Percentiles rank a stretch among this genome's conserved stretches.
Evolutionary conservation across 192 early-diverging fungal species (phyloP).

Genomic region (Phycomyces nitens): DNA sequence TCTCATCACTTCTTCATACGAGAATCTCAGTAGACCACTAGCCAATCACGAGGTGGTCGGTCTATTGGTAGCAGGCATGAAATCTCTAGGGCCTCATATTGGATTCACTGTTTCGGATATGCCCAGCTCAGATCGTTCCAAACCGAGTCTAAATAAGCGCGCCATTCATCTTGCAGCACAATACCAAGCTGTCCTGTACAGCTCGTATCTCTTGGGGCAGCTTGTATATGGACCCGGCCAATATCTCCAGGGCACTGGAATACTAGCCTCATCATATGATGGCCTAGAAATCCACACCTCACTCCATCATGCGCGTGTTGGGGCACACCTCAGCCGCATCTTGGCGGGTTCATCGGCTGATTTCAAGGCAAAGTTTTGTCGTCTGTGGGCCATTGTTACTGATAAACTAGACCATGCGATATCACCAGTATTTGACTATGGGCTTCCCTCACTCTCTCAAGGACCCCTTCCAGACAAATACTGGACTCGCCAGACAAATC

Average conservation of each 20-base stretch:
- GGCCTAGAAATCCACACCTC: conserved; percentile 16
- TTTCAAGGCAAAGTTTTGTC: not conserved
- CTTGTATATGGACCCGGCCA: conserved; percentile 21
- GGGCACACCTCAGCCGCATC: not conserved
- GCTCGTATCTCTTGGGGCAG: conserved; percentile 38
- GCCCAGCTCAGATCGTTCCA: not conserved
- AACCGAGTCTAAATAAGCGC: conserved; percentile 32
- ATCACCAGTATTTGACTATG: conserved; percentile 1
- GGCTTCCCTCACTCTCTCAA: not conserved
- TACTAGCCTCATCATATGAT: conserved; percentile 14
- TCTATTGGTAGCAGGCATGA: conserved; percentile 39
- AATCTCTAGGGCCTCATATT: conserved; percentile 10
- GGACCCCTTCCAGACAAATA: not conserved
- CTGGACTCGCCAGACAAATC: not conserved
- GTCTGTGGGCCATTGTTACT: not conserved
- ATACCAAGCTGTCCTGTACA: conserved; percentile 37
- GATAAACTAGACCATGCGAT: conserved; percentile 3
- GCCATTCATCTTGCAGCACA: conserved; percentile 44
- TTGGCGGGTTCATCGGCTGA: not conserved
- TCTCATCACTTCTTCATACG: conserved; percentile 31
- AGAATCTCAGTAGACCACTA: not conserved
- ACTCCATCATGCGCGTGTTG: conserved; percentile 2
- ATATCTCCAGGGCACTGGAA: conserved; percentile 17
- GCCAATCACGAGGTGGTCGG: conserved; percentile 47
- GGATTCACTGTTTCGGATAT: conserved; percentile 1